Evolutionary conservation across 768 basidiomycete species (phyloP).

Genomic region (Amylocystis lapponica): DNA sequence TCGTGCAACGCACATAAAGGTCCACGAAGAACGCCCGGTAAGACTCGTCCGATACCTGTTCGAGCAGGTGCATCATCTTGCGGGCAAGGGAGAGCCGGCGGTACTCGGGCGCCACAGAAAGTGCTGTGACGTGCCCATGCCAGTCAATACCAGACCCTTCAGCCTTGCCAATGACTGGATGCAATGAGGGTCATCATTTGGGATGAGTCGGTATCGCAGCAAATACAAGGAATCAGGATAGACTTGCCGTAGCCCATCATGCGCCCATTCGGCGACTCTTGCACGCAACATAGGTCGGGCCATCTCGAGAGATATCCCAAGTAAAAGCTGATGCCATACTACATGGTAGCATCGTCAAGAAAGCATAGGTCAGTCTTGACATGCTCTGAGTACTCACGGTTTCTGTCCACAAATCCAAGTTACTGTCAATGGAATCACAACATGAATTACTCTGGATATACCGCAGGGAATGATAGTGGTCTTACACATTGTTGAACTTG

Average conservation of each 20-base stretch:
- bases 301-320: conserved; percentile 83
- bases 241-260: conserved; percentile 91
- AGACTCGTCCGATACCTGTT: conserved; percentile 73
- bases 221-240: background rate
- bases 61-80: conserved; percentile 82
- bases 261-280: conserved; percentile 73
- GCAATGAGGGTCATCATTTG: background rate
- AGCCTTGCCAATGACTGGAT: conserved; percentile 86
- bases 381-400: conserved; percentile 50
- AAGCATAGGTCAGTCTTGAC: background rate
- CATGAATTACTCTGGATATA: conserved; percentile 9
- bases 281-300: conserved; percentile 86
- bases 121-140: conserved; percentile 93
- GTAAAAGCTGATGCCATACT: conserved; percentile 91
- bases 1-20: conserved; percentile 89
- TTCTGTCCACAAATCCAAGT: conserved; percentile 96
- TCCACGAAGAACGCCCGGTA: conserved; percentile 92
- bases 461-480: too few species aligned
- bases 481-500: conserved; percentile 87
- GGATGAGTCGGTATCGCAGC: background rate
- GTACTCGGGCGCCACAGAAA: conserved; percentile 92
- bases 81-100: conserved; percentile 83
- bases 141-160: conserved; percentile 73
- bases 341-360: background rate
- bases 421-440: conserved; percentile 53